Percentiles rank a stretch among this genome's conserved stretches.
Conservation (phyloP, 768 basidiomycete species). For the Podaxis sp. region DNA sequence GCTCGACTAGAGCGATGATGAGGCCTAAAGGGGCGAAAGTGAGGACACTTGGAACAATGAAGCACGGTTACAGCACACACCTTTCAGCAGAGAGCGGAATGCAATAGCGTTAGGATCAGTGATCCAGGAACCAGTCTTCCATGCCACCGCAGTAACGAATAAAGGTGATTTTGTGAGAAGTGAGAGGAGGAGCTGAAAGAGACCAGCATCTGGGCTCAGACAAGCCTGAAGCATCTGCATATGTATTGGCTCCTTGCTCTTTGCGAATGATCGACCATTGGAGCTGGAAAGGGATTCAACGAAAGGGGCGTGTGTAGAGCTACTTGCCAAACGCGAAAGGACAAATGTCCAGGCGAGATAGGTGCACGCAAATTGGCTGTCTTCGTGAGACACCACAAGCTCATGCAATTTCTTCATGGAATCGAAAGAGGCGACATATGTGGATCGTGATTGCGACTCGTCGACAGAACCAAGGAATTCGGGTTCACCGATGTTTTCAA, state of each 20-base stretch:
- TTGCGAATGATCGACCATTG: conserved; percentile 45
- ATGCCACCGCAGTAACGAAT: conserved; percentile 73
- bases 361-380: conserved; percentile 66
- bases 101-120: conserved; percentile 78
- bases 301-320: conserved; percentile 49
- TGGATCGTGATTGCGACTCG: conserved; percentile 43
- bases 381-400: conserved; percentile 56
- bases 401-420: conserved; percentile 69
- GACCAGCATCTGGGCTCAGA: conserved; percentile 55
- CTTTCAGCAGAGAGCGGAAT: conserved; percentile 83
- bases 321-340: conserved; percentile 57
- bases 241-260: conserved; percentile 58
- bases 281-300: conserved; percentile 48
- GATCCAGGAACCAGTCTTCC: conserved; percentile 65
- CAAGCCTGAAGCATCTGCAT: conserved; percentile 58
- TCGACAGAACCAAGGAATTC: conserved; percentile 51
- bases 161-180: conserved; percentile 70
- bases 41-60: background rate
- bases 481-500: conserved; percentile 65
- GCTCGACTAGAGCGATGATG: conserved; percentile 69
- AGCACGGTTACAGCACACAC: conserved; percentile 36
- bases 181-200: conserved; percentile 56
- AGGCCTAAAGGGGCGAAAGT: conserved; percentile 52
- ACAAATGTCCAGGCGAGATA: conserved; percentile 87
- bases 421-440: conserved; percentile 63